Base-by-base conservation (phyloP, 371 early-diverging fungal genomes). In the Rhizopus delemar region DNA sequence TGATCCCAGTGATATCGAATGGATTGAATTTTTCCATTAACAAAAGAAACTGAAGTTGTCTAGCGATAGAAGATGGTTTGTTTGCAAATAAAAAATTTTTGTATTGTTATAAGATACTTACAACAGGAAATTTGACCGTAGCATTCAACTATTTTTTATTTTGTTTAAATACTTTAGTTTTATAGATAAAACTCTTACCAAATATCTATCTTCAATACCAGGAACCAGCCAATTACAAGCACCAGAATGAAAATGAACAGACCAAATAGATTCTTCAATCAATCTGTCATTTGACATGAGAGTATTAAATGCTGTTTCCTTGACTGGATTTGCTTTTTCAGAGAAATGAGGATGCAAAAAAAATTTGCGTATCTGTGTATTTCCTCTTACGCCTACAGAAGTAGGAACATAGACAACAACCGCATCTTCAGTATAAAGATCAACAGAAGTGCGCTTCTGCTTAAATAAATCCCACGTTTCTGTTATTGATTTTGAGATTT, bases 1-100 rank as follows among this genome's bases (percentile, higher is more conserved):
- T 79, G 80, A 49, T 79, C 80, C 80, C 80, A 79, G 51, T 64
- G 63, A 33, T 74, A 63, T 5, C 75, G 73, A 52, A 79, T 57
- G 1, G 61, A 56, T 3, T 69, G 48, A 41, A 79, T 79, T 41
- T 63, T 56, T 12, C 63, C 52, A 8, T 53, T 36, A 46, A 58
- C 63, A 63, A 78, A 79, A 4, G 52, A 45, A 39, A 66, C 80
- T 16, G 80, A 77, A 22, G 69, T 59, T 9, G 76, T 66, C 80
- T 79, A 65, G 16, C 11, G 7, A 63, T 3, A 16, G 43, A 41
- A 8, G 28, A 52, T 36, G n/a, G n/a, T 5, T 28, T 32, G 15
- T 12, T 29, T 16, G 13, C 9, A 13, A 22, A 22, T n/a, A 53
- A 9, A 53, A 3, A 57, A 28, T 8, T 45, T 15, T 3, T 46